A percentile compares a stretch with the other conserved stretches of the same genome.
Conservation (phyloP, 179 eudicot species). For the Sideroxylon spinosum region DNA sequence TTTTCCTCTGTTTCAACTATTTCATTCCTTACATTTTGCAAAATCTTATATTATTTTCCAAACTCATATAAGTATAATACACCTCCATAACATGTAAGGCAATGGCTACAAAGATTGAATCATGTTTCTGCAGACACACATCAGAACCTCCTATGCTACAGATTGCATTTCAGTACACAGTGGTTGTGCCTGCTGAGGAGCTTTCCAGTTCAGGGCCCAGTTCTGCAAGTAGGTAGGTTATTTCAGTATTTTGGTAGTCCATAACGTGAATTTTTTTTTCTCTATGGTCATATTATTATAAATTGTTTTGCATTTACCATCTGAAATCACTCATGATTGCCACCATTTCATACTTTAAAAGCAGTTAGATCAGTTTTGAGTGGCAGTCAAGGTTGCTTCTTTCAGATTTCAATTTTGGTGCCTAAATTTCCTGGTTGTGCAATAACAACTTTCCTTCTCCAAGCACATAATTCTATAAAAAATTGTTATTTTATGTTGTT, state of each 20-base stretch:
- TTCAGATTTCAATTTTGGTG: not conserved
- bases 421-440: not conserved
- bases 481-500: not conserved
- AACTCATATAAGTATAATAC: not conserved
- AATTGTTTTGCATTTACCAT: not conserved
- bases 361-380: not conserved
- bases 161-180: slow-evolving; percentile 92
- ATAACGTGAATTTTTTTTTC: not conserved
- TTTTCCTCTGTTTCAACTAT: not conserved
- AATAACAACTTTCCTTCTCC: slow-evolving; percentile 1
- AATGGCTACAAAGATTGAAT: slow-evolving; percentile 12
- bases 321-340: not conserved
- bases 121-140: slow-evolving; percentile 49
- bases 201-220: slow-evolving; percentile 50
- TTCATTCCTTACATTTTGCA: slow-evolving; percentile 9
- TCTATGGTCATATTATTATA: slow-evolving; percentile 8
- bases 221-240: slow-evolving; percentile 62
- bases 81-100: not conserved
- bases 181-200: slow-evolving; percentile 88
- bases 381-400: slow-evolving; percentile 4
- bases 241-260: not conserved
- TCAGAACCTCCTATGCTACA: slow-evolving; percentile 83
- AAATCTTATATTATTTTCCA: not conserved
- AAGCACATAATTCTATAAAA: not conserved
- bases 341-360: not conserved